Base-by-base conservation (phyloP, 345 rosid species). In the Clausena lansium region DNA sequence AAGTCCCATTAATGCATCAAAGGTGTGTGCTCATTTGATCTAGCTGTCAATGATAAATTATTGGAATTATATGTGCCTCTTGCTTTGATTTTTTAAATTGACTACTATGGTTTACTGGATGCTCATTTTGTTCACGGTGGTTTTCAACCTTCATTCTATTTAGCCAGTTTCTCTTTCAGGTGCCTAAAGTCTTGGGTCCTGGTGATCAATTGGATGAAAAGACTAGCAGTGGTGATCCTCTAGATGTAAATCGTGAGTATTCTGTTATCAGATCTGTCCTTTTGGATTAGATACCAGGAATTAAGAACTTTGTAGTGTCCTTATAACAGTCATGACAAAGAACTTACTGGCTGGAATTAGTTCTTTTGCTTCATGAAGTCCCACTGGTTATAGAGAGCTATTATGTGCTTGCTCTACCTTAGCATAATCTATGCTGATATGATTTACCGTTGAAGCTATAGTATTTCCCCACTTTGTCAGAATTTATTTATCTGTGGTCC, bases 171-270 rank as follows among this genome's bases (percentile, higher is more conserved):
- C 50, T 38, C 54, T 55, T 69, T 68, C 83, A 90, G 94, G 89
- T 78, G 77, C 82, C 79, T 68, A 89, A 87, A 81, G 79, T 80
- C 67, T 70, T 67, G 19, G 79, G 73, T 80, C 80, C 84, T 59
- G 92, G 75, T 80, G 85, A 79, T 77, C 91, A 83, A 63, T 76
- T 80, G 74, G 88, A 79, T 63, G 85, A 86, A 73, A 85, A 85
- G 83, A 78, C 81, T 67, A 79, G 84, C 75, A 65, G 39, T 62
- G 83, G 76, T 14, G 83, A 83, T 79, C 81, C 73, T 65, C 30
- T 85, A 17, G 91, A 89, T 73, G 85, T 79, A 77, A 85, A 73
- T 69, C 90, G 98, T 91, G 84, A 87, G 98, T 94, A 54, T 66
- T 78, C 71, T 60, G 63, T 62, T 30, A 52, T n/a, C 41, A 28